These are phyloP conservation scores for Yamadazyma akitaensis DNA, from an alignment of 805 yeast genomes.

Conservation along the genomic window DNA sequence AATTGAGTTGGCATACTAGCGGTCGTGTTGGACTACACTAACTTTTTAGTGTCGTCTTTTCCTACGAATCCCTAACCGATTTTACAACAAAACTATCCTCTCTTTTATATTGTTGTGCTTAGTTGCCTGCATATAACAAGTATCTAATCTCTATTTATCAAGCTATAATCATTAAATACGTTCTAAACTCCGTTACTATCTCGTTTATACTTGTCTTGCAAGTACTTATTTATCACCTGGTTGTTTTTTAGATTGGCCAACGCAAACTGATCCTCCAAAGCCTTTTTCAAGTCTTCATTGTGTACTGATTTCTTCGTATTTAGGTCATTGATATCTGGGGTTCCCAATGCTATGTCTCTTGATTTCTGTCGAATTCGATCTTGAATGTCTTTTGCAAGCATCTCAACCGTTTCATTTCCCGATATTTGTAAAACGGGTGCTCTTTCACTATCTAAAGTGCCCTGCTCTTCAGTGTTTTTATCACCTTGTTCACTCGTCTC, in stretches of 20 bases:
- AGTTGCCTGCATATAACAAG: no score
- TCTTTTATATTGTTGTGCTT: no score
- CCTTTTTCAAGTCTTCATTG: constrained; percentile 32
- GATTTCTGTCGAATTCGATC: constrained; percentile 18
- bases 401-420: constrained; percentile 27
- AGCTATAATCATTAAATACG: not conserved
- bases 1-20: no score
- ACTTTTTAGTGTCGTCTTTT: no score
- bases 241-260: constrained; percentile 29
- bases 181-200: not conserved
- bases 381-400: constrained; percentile 22
- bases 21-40: no score
- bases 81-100: no score
- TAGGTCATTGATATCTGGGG: not conserved
- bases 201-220: constrained; percentile 22
- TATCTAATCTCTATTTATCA: not conserved
- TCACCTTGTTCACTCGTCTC: constrained; percentile 2
- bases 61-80: no score
- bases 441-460: not conserved
- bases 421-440: constrained; percentile 7
- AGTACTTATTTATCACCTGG: constrained; percentile 21
- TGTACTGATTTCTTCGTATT: constrained; percentile 2
- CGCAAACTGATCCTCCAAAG: constrained; percentile 21
- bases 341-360: constrained; percentile 9
- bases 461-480: not conserved